phyloP scores from a whole-genome alignment of 805 yeast species.

The Kluyveromyces dobzhanskii region DNA sequence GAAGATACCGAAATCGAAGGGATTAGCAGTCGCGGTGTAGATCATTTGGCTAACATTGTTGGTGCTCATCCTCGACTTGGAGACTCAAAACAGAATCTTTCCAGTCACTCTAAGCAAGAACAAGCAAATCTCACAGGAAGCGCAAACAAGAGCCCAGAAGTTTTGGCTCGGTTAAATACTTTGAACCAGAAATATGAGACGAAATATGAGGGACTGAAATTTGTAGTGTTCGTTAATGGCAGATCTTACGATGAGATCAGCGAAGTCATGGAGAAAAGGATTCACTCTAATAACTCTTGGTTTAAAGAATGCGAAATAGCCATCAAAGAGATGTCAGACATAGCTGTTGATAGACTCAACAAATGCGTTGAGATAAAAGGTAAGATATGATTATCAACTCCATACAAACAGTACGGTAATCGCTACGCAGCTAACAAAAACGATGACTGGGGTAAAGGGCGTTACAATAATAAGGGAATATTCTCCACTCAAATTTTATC shows the following conservation, averaged over 20 bases:
- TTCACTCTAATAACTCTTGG: constrained; percentile 26
- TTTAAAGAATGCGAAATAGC: constrained; percentile 57
- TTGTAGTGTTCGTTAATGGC: constrained; percentile 87
- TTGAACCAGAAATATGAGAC: constrained; percentile 58
- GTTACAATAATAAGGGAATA: too few relatives aligned
- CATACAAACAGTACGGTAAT: too few relatives aligned
- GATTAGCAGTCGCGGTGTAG: constrained; percentile 14
- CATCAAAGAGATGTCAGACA: constrained; percentile 84
- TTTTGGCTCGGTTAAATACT: constrained; percentile 36
- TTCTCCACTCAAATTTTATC: too few relatives aligned
- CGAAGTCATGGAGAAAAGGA: constrained; percentile 51
- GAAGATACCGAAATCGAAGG: constrained; percentile 19
- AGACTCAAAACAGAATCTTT: constrained; percentile 45
- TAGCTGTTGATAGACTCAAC: constrained; percentile 69
- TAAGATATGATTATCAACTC: constrained; percentile 3
- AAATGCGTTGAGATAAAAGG: constrained; percentile 31
- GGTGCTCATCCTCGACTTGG: constrained; percentile 91
- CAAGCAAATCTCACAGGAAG: constrained; percentile 54
- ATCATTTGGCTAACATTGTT: constrained; percentile 45
- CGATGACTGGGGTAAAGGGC: too few relatives aligned
- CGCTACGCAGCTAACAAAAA: too few relatives aligned
- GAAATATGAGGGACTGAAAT: constrained; percentile 61
- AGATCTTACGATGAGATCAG: constrained; percentile 59
- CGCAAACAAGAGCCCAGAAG: constrained; percentile 36
- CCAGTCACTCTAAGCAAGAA: constrained; percentile 60